Evolutionary conservation across 129 eudicot species (phyloP).

Genomic region (Escallonia rubra): DNA sequence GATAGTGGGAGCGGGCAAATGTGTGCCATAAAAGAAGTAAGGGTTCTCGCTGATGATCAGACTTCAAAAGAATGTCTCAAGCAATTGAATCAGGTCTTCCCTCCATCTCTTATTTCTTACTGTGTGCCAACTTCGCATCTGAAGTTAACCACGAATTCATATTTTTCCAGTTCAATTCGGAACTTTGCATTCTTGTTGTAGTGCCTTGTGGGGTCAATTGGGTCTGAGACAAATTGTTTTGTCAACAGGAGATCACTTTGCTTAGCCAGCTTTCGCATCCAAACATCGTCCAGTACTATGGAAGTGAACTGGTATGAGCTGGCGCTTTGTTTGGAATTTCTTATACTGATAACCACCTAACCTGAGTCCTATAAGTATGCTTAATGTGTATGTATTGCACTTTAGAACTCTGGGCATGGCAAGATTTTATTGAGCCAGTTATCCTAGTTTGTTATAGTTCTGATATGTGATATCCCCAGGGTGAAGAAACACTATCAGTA

Average conservation of each 20-base stretch:
- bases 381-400: not conserved
- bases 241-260: constrained; percentile 72
- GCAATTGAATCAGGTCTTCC: constrained; percentile 80
- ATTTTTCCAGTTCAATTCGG: not conserved
- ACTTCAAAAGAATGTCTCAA: constrained; percentile 76
- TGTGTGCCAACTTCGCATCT: not conserved
- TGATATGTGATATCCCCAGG: constrained; percentile 27
- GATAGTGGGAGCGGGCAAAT: constrained; percentile 83
- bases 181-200: not conserved
- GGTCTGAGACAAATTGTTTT: constrained; percentile 7
- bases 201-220: not conserved
- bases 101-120: not conserved
- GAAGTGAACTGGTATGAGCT: constrained; percentile 79
- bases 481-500: constrained; percentile 77
- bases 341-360: not conserved
- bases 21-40: constrained; percentile 95
- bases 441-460: constrained; percentile 3
- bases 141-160: not conserved
- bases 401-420: not conserved
- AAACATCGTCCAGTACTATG: constrained; percentile 82
- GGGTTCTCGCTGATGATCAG: constrained; percentile 59
- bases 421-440: not conserved
- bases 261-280: constrained; percentile 72
- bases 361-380: not conserved
- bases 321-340: not conserved